Conservation (phyloP, 2,329 filamentous ascomycete genomes). For the Cercospora sp. region DNA sequence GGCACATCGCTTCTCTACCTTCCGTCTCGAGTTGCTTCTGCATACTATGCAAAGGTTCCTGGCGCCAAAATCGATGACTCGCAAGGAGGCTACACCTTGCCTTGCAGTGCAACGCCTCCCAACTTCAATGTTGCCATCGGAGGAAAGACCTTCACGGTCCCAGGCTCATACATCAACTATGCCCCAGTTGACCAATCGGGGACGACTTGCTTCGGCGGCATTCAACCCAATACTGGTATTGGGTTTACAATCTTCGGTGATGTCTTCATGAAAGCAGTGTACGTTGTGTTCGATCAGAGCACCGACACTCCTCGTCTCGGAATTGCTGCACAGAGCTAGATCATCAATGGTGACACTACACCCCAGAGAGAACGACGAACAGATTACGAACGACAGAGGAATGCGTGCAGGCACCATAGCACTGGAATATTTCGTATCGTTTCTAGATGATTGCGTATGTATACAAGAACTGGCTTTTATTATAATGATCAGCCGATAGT, state of each 20-base stretch:
- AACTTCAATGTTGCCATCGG: conserved; percentile 56
- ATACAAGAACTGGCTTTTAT: background rate
- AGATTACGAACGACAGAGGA: background rate
- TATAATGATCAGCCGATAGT: background rate
- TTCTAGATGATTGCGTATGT: background rate
- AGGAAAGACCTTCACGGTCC: conserved; percentile 52
- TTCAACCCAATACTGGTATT: conserved; percentile 64
- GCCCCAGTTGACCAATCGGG: conserved; percentile 44
- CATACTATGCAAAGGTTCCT: conserved; percentile 61
- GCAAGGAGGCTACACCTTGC: conserved; percentile 58
- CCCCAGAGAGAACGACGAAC: background rate
- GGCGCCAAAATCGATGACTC: conserved; percentile 51
- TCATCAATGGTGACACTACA: background rate
- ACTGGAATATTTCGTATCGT: conserved; percentile 1
- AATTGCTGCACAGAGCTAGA: conserved; percentile 43
- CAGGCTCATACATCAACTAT: conserved; percentile 59
- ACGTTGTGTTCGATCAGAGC: conserved; percentile 67
- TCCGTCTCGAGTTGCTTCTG: conserved; percentile 53
- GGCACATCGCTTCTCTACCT: conserved; percentile 68
- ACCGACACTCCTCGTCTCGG: conserved; percentile 44
- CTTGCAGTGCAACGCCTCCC: conserved; percentile 54
- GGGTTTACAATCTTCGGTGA: conserved; percentile 72
- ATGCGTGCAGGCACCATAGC: background rate
- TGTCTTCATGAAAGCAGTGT: conserved; percentile 70
- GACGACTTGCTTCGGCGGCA: conserved; percentile 68